These are phyloP conservation scores for Isatis lusitanica DNA, from an alignment of 441 rosid genomes.

Conservation along the genomic window DNA sequence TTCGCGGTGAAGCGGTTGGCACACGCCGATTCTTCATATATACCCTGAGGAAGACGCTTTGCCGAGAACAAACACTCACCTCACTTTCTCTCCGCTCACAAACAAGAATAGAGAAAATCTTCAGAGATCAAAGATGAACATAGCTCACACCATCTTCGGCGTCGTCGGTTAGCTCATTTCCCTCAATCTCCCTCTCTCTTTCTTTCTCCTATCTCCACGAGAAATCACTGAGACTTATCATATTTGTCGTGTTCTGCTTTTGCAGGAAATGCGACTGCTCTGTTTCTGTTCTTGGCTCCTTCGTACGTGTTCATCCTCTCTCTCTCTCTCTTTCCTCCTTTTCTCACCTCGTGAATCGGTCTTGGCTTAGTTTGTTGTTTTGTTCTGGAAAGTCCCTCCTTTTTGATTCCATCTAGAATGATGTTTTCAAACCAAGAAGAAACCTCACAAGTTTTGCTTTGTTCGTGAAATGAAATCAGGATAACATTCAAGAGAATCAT, in stretches of 20 bases:
- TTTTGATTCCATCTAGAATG: not conserved
- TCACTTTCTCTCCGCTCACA: slow-evolving; percentile 23
- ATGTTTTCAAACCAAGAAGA: not conserved
- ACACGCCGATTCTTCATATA: slow-evolving; percentile 9
- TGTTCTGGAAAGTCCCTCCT: not conserved
- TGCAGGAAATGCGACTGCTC: slow-evolving; percentile 88
- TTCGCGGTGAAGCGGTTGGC: slow-evolving; percentile 30
- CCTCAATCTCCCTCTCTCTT: slow-evolving; percentile 2
- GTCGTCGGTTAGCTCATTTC: slow-evolving; percentile 59
- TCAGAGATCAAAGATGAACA: slow-evolving; percentile 40
- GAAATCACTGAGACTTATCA: not conserved
- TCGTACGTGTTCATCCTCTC: slow-evolving; percentile 43
- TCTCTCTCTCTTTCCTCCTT: not conserved
- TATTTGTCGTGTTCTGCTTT: slow-evolving; percentile 6
- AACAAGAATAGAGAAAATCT: not conserved
- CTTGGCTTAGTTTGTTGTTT: not conserved
- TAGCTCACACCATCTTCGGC: slow-evolving; percentile 78
- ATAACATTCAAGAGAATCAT: slow-evolving; percentile 88
- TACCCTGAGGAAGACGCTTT: slow-evolving; percentile 13
- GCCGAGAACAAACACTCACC: not conserved
- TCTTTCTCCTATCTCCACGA: slow-evolving; percentile 9
- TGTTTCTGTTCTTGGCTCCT: slow-evolving; percentile 91
- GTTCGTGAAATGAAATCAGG: slow-evolving; percentile 37
- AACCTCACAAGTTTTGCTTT: slow-evolving; percentile 3
- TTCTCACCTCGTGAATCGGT: not conserved